Conservation (phyloP, 2,329 filamentous ascomycete genomes). For the Hypoxylon sp. region DNA sequence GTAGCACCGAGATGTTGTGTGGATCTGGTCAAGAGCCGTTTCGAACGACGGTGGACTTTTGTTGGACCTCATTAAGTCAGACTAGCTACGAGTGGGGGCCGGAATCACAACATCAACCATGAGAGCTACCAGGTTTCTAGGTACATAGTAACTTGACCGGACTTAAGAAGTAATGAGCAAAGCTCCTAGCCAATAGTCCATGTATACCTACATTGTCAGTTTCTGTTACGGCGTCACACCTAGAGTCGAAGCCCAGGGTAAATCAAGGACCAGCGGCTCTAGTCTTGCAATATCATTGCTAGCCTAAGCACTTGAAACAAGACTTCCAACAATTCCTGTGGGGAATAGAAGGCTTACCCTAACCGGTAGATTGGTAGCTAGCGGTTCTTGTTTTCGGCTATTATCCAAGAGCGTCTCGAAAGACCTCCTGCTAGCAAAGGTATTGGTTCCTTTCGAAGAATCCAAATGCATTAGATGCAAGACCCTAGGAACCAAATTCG, state of each 20-base stretch:
- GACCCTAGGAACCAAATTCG: slow-evolving; percentile 29
- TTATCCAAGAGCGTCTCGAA: slow-evolving; percentile 28
- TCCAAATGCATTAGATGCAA: slow-evolving; percentile 24
- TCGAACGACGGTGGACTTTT: slow-evolving; percentile 9
- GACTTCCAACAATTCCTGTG: slow-evolving; percentile 27
- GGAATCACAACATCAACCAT: slow-evolving; percentile 12
- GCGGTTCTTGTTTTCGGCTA: slow-evolving; percentile 32
- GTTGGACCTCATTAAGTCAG: slow-evolving; percentile 15
- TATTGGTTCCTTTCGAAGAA: slow-evolving; percentile 9
- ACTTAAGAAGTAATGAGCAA: slow-evolving; percentile 4
- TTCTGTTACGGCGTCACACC: slow-evolving; percentile 24
- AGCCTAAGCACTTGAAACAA: slow-evolving; percentile 30
- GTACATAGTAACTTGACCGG: background rate
- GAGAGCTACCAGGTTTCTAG: background rate
- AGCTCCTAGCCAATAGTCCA: slow-evolving; percentile 26
- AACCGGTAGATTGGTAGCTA: slow-evolving; percentile 20
- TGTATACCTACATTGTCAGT: background rate
- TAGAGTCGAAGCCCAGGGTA: slow-evolving; percentile 8
- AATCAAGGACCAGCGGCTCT: slow-evolving; percentile 17
- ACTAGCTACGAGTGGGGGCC: slow-evolving; percentile 25
- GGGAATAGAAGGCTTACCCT: slow-evolving; percentile 29
- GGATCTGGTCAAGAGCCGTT: slow-evolving; percentile 17
- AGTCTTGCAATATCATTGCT: slow-evolving; percentile 21
- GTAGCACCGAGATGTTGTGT: slow-evolving; percentile 25
- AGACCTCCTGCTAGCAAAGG: slow-evolving; percentile 21